These are phyloP conservation scores for Cryptosporidium xiaoi DNA, from an alignment of 169 alveolate genomes.

Conservation along the genomic window DNA sequence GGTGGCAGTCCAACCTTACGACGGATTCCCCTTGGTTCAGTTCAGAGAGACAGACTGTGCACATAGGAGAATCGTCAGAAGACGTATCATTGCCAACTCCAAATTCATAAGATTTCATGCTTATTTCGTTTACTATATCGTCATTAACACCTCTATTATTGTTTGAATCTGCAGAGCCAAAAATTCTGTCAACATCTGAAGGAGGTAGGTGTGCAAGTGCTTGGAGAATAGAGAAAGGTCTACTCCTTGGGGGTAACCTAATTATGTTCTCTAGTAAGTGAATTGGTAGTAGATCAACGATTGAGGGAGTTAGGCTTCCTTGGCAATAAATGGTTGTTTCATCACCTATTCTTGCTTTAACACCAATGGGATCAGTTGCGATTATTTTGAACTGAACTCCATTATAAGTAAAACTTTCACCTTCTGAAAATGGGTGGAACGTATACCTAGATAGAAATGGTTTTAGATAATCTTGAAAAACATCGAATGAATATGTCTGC, in stretches of 20 bases:
- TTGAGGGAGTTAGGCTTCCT: conserved; percentile 79
- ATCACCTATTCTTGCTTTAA: conserved; percentile 78
- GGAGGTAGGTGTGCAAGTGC: conserved; percentile 79
- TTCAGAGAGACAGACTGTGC: conserved; percentile 78
- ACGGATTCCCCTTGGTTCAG: conserved; percentile 76
- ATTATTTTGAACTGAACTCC: conserved; percentile 80
- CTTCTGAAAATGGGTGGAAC: conserved; percentile 77
- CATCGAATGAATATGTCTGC: conserved; percentile 77
- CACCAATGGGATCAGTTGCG: conserved; percentile 79
- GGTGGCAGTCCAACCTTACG: conserved; percentile 76
- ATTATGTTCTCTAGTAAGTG: conserved; percentile 76
- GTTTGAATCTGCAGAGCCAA: conserved; percentile 77
- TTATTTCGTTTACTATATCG: conserved; percentile 11
- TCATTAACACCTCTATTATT: conserved; percentile 64
- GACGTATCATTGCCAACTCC: not conserved
- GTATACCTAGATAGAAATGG: conserved; percentile 79
- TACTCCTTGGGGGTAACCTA: conserved; percentile 78
- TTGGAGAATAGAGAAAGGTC: conserved; percentile 79
- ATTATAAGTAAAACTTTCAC: conserved; percentile 79
- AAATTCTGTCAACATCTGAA: conserved; percentile 76
- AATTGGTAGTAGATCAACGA: conserved; percentile 77
- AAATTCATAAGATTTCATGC: conserved; percentile 55
- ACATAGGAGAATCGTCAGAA: conserved; percentile 76
- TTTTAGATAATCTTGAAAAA: conserved; percentile 77
- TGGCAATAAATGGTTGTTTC: conserved; percentile 77